These are phyloP conservation scores for Fennellomyces sp. DNA, from an alignment of 371 early-diverging fungal genomes.

Conservation along the genomic window DNA sequence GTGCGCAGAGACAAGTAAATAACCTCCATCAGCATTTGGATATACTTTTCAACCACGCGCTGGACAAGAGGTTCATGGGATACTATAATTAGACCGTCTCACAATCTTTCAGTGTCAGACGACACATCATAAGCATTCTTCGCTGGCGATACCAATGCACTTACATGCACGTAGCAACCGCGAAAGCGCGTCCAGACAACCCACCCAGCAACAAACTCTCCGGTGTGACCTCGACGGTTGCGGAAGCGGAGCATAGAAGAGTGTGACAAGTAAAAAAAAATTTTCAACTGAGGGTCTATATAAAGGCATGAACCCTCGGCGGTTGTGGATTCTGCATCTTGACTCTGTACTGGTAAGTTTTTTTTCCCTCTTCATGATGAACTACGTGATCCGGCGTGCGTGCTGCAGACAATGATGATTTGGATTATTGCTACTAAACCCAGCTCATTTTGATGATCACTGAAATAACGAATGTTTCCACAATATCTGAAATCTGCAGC, in stretches of 20 bases:
- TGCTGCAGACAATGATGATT: conserved; percentile 5
- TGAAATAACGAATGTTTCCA: conserved; percentile 13
- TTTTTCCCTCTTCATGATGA: background rate
- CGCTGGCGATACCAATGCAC: too few species aligned
- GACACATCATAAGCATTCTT: too few species aligned
- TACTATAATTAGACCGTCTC: too few species aligned
- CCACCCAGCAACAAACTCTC: background rate
- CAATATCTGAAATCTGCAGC: background rate
- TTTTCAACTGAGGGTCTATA: background rate
- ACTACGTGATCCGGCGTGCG: background rate
- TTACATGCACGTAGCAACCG: too few species aligned
- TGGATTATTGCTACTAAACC: conserved; percentile 13
- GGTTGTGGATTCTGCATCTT: background rate
- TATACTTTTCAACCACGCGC: too few species aligned
- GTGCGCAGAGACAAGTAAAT: too few species aligned
- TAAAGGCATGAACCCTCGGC: background rate
- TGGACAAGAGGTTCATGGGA: too few species aligned
- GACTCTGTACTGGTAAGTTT: conserved; percentile 6
- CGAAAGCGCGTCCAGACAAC: background rate
- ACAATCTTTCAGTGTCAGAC: too few species aligned
- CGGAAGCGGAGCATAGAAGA: background rate
- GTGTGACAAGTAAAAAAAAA: background rate
- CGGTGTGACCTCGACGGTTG: background rate
- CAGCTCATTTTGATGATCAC: conserved; percentile 13
- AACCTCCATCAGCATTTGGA: too few species aligned